A percentile compares a stretch with the other conserved stretches of the same genome.
These are phyloP conservation scores for Penicillium griseofulvum DNA, from an alignment of 2,329 filamentous ascomycete genomes.

Conservation along the genomic window DNA sequence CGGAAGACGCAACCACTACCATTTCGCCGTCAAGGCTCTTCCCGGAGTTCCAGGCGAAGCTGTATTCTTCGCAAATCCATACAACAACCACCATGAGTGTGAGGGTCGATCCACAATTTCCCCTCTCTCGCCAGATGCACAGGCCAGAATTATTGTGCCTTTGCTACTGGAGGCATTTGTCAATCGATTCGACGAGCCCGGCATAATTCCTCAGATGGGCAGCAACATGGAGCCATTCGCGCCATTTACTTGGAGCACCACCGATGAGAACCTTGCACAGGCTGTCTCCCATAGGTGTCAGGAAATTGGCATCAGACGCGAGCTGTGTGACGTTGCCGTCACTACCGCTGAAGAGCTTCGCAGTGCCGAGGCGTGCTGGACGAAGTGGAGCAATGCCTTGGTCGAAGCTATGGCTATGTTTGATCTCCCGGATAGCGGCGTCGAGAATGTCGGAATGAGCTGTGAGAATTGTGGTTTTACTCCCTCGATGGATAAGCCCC, in stretches of 20 bases:
- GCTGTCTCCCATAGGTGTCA: background rate
- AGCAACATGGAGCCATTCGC: background rate
- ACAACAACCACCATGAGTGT: slow-evolving; percentile 1
- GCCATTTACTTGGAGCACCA: slow-evolving; percentile 6
- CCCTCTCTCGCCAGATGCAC: background rate
- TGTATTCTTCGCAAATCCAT: slow-evolving; percentile 5
- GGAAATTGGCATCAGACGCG: background rate
- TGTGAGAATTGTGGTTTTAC: slow-evolving; percentile 5
- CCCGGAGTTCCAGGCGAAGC: background rate
- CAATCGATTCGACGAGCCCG: slow-evolving; percentile 1
- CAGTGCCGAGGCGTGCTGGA: background rate
- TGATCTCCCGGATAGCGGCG: background rate
- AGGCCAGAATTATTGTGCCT: slow-evolving; percentile 7
- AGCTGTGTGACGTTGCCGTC: background rate
- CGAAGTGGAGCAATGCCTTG: background rate
- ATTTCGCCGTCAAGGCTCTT: slow-evolving; percentile 4
- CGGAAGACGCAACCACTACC: slow-evolving; percentile 3
- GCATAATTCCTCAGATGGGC: background rate
- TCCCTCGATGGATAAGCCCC: background rate
- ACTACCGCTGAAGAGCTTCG: background rate
- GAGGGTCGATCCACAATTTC: slow-evolving; percentile 3
- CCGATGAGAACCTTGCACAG: background rate
- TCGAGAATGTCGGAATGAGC: background rate
- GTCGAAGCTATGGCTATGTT: background rate
- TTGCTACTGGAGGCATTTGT: slow-evolving; percentile 8